Conservation (phyloP, 148 eudicot genomes). For the Pouteria glomerata region DNA sequence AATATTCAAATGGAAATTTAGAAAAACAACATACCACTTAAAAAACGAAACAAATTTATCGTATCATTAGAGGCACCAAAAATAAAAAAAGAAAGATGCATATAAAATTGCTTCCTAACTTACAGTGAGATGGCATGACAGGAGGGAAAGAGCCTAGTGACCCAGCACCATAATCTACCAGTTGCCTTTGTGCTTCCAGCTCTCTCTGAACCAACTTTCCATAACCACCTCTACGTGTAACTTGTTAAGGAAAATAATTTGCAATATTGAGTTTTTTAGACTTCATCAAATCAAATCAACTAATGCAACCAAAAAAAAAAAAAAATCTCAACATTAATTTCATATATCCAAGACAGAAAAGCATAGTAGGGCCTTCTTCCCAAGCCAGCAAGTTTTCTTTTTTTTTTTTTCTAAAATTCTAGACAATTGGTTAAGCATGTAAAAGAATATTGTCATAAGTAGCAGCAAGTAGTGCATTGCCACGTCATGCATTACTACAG, state of each 20-base stretch:
- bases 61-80: neutral
- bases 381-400: neutral
- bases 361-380: neutral
- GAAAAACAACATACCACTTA: neutral
- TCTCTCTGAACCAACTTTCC: slow-evolving; percentile 93
- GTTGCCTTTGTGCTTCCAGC: slow-evolving; percentile 82
- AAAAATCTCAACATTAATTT: neutral
- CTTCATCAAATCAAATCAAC: neutral
- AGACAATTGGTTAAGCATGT: neutral
- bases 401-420: neutral
- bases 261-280: neutral
- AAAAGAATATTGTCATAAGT: neutral
- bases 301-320: neutral
- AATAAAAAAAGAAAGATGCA: neutral
- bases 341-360: neutral
- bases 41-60: neutral
- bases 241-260: slow-evolving; percentile 47
- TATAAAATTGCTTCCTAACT: slow-evolving; percentile 24
- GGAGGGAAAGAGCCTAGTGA: slow-evolving; percentile 76
- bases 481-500: neutral
- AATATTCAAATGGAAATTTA: neutral
- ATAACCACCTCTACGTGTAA: slow-evolving; percentile 94
- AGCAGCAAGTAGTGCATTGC: neutral
- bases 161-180: slow-evolving; percentile 89
- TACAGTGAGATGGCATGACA: slow-evolving; percentile 62